A percentile compares a stretch with the other conserved stretches of the same genome.
Conservation (phyloP, 2,329 filamentous ascomycete genomes). For the Ophiostoma sp. region DNA sequence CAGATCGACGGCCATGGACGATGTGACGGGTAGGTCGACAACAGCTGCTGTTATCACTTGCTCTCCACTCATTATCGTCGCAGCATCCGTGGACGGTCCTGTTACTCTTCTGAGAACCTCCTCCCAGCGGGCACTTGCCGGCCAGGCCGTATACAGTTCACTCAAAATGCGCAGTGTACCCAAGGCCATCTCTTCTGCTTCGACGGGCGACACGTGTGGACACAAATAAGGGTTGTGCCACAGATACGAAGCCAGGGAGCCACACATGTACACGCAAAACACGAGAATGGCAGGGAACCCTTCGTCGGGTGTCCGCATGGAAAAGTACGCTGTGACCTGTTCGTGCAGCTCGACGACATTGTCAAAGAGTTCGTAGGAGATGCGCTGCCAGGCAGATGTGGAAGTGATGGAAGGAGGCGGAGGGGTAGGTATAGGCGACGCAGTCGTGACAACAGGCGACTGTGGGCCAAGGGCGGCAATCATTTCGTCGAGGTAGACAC, state of each 20-base stretch:
- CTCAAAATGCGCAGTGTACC: slow-evolving; percentile 30
- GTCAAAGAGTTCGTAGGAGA: slow-evolving; percentile 37
- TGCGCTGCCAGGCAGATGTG: slow-evolving; percentile 7
- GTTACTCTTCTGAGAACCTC: slow-evolving; percentile 31
- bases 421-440: not conserved
- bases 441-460: not conserved
- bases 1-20: not conserved
- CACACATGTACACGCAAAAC: slow-evolving; percentile 45
- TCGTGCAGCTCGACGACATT: slow-evolving; percentile 41
- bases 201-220: slow-evolving; percentile 23
- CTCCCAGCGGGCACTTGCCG: slow-evolving; percentile 31
- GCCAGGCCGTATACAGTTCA: slow-evolving; percentile 32
- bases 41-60: not conserved
- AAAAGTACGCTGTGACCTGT: slow-evolving; percentile 36
- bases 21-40: not conserved
- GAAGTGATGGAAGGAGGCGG: not conserved
- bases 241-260: slow-evolving; percentile 36
- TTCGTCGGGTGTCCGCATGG: slow-evolving; percentile 24
- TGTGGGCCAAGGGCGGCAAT: not conserved
- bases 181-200: slow-evolving; percentile 29
- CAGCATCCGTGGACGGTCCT: not conserved
- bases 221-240: slow-evolving; percentile 28
- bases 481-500: slow-evolving; percentile 58
- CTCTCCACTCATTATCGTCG: not conserved
- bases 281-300: slow-evolving; percentile 41